Base-by-base conservation (phyloP, 257 asterid species). In the Cordia subcordata region DNA sequence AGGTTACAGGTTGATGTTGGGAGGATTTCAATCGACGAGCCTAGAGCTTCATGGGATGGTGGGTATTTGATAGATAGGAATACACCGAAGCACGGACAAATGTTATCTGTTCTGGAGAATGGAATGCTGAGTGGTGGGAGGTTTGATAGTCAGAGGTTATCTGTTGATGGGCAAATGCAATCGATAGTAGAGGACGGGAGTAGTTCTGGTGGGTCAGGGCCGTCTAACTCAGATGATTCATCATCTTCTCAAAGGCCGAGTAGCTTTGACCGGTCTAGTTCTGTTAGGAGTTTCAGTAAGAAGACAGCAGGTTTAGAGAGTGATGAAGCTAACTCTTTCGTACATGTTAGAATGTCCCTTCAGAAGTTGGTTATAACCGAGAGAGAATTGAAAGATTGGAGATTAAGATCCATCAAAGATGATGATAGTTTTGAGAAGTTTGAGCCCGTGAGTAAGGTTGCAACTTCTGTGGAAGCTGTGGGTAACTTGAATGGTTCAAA, bases 1-100 rank as follows among this genome's bases (percentile, higher is more conserved):
- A 6, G 35, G 35, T 27, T 27, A 1, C 35, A 27, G 27, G 75
- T 68, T 15, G 64, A 42, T 10, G 12, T 57, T 6, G 64, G 65
- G 5, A 20, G 78, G 68, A 73, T 81, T 54, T 79, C 94, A 37
- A 69, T 86, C 49, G 96, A 92, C 68, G 94, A 92, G 79, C 96
- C 95, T 0, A 76, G 99, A 64, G 96, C 96, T 65, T 92, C 99
- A 13, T 92, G 96, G 96, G 99, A 92, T 80, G 54, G 54, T 49
- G 99, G 99, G 10, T 92, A 88, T 68, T 73, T 86, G 93, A 82
- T 88, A 11, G 96, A 96, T 9, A 85, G 90, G 73, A 78, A 94
- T 32, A 92, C 85, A 60, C 96, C 98, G 0, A 79, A 92, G 74
- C 79, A 85, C 0, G 77, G 95, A 8, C 98, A 95, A 0, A 84